phyloP scores from a whole-genome alignment of 768 basidiomycete genomes.

The Tricholoma matsutake region DNA sequence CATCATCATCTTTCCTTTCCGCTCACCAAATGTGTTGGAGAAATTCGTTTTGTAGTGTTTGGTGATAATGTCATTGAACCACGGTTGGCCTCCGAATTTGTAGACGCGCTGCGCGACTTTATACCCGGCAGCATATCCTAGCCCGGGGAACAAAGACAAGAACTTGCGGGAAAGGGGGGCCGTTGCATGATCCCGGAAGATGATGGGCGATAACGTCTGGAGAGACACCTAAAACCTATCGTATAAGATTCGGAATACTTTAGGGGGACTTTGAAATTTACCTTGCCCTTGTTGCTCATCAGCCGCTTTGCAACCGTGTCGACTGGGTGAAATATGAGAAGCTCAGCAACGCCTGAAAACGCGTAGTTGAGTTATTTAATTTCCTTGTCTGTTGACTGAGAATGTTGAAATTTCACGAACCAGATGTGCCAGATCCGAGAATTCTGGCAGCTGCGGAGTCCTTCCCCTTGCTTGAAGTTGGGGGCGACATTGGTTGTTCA shows the following conservation, averaged over 20 bases:
- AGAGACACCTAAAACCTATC: constrained; percentile 50
- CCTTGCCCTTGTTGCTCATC: constrained; percentile 96
- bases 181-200: constrained; percentile 83
- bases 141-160: constrained; percentile 93
- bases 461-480: constrained; percentile 53
- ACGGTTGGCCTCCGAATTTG: constrained; percentile 99
- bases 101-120: constrained; percentile 91
- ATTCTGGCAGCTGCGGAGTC: constrained; percentile 91
- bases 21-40: constrained; percentile 84
- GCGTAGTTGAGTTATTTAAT: constrained; percentile 3
- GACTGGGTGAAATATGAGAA: constrained; percentile 92
- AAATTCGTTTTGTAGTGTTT: constrained; percentile 80
- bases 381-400: not conserved
- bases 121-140: constrained; percentile 98
- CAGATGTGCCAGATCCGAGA: constrained; percentile 89
- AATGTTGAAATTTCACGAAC: constrained; percentile 38
- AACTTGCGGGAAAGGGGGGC: constrained; percentile 67
- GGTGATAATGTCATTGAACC: constrained; percentile 90
- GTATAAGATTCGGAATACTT: not conserved
- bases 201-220: constrained; percentile 63
- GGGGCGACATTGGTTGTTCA: constrained; percentile 38
- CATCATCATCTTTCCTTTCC: constrained; percentile 94
- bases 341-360: constrained; percentile 81
- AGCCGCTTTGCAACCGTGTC: constrained; percentile 98
- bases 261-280: constrained; percentile 19